phyloP scores from a whole-genome alignment of 2,329 filamentous ascomycete genomes.

The Metarhizium guizhouense region DNA sequence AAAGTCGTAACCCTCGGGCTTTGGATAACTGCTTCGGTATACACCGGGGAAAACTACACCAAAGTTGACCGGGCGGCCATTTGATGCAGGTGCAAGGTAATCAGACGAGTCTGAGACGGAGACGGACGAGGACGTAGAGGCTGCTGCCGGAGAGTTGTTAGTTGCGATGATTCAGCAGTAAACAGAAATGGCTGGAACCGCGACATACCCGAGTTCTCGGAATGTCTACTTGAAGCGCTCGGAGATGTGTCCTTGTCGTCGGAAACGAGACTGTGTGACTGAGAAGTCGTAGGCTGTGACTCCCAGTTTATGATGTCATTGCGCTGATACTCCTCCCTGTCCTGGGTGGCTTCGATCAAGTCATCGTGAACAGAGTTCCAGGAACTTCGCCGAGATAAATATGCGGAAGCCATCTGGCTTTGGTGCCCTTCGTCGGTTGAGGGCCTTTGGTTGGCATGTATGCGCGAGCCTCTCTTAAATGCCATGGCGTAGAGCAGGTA shows the following conservation, averaged over 20 bases:
- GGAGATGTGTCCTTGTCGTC: constrained; percentile 11
- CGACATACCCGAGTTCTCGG: constrained; percentile 3
- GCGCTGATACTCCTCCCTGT: constrained; percentile 16
- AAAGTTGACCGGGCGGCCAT: constrained; percentile 58
- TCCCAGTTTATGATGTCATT: constrained; percentile 10
- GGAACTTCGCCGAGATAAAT: constrained; percentile 20
- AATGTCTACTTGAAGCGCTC: background rate
- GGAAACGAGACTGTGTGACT: background rate
- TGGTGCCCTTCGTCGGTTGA: constrained; percentile 8
- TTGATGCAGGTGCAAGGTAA: constrained; percentile 13
- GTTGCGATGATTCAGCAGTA: background rate
- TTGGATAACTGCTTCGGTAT: constrained; percentile 76
- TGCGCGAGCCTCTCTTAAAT: constrained; percentile 16
- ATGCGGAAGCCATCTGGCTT: constrained; percentile 11
- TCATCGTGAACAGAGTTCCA: constrained; percentile 21
- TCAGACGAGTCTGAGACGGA: constrained; percentile 6
- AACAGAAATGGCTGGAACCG: too few species aligned
- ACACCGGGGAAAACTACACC: constrained; percentile 64
- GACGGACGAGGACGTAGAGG: background rate
- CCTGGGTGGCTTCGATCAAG: constrained; percentile 10
- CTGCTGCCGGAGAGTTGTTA: background rate
- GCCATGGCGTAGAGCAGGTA: constrained; percentile 8
- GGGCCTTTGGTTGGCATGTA: constrained; percentile 12
- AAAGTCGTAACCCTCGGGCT: constrained; percentile 60
- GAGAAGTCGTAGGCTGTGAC: background rate